Conservation (phyloP, 768 basidiomycete species). For the Xerocomus spinulosus region DNA sequence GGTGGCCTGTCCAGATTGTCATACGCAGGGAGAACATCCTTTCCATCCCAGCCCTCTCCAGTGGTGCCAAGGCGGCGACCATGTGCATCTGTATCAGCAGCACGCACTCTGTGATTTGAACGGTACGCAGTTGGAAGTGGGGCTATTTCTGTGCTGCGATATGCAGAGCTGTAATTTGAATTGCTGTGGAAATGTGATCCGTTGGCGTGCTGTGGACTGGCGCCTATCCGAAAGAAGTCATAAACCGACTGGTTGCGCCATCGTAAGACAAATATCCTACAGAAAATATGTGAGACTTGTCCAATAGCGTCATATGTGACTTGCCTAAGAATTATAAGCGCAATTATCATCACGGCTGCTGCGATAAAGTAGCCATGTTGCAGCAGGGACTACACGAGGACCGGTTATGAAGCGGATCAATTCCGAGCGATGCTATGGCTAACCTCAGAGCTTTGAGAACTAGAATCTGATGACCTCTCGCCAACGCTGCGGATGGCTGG, state of each 20-base stretch:
- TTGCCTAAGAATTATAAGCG: conserved; percentile 22
- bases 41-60: conserved; percentile 35
- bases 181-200: conserved; percentile 1
- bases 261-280: conserved; percentile 23
- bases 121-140: conserved; percentile 21
- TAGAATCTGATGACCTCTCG: neutral
- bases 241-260: conserved; percentile 14
- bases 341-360: conserved; percentile 7
- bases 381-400: conserved; percentile 12
- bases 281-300: conserved; percentile 1
- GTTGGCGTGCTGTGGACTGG: neutral
- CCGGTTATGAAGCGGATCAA: neutral
- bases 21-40: conserved; percentile 47
- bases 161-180: conserved; percentile 4
- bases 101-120: conserved; percentile 25
- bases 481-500: neutral
- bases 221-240: conserved; percentile 19
- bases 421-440: neutral
- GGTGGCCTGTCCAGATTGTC: conserved; percentile 43
- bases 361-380: conserved; percentile 25
- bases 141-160: conserved; percentile 15
- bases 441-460: conserved; percentile 9
- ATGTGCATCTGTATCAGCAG: conserved; percentile 35
- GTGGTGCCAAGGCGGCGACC: conserved; percentile 36
- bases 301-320: neutral